phyloP scores from a whole-genome alignment of 129 eudicot species.

The Heracleum sosnowskyi region DNA sequence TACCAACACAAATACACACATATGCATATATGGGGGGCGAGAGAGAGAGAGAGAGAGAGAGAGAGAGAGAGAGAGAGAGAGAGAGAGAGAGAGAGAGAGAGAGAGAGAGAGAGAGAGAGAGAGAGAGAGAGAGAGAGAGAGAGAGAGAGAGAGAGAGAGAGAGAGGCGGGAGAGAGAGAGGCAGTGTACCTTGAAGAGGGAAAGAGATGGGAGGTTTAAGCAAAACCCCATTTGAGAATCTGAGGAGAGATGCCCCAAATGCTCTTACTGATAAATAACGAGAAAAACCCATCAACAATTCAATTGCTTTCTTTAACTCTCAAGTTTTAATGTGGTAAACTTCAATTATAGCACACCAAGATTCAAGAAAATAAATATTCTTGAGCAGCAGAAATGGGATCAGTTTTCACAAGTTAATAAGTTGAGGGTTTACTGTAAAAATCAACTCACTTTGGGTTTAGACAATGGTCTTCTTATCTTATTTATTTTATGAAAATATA shows the following conservation, averaged over 20 bases:
- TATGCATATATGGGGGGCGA: too few species aligned
- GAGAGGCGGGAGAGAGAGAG: slow-evolving; percentile 1
- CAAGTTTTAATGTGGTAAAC: neutral
- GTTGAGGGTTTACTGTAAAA: neutral
- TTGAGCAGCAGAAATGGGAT: neutral
- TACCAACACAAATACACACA: neutral
- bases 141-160: slow-evolving; percentile 7
- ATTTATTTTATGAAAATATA: too few species aligned
- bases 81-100: too few species aligned
- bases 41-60: too few species aligned
- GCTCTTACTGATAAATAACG: slow-evolving; percentile 29
- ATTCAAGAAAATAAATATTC: neutral
- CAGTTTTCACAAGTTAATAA: neutral
- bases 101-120: too few species aligned
- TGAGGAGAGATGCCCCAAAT: slow-evolving; percentile 37
- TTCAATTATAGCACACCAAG: neutral
- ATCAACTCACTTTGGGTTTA: too few species aligned
- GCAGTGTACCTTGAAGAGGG: slow-evolving; percentile 32
- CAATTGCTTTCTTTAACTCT: slow-evolving; percentile 1
- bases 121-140: neutral
- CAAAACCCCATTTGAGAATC: slow-evolving; percentile 41
- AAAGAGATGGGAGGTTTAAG: slow-evolving; percentile 31
- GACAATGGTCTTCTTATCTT: too few species aligned
- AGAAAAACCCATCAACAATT: slow-evolving; percentile 18
- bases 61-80: too few species aligned